Base-by-base conservation (phyloP, 2,329 filamentous ascomycete species). In the Simplicillium sp. region DNA sequence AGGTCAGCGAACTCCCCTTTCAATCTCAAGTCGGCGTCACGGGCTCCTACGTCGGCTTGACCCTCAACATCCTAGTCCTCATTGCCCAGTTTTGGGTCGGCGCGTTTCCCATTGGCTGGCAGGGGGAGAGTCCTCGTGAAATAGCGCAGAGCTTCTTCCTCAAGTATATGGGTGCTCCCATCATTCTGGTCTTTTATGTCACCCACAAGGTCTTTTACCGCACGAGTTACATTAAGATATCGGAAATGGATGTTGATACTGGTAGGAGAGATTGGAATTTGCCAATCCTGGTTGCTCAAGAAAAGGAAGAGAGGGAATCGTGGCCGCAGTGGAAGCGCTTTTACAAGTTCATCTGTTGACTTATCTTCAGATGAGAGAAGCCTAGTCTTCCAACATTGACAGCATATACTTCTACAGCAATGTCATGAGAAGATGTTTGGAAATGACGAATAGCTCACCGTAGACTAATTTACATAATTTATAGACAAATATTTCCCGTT, bases 51-150 rank as follows among this genome's bases (percentile, higher is more conserved):
- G 46, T 92, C 25, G 89, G 89, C 17, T 71, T 95, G 42, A 48
- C 67, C 28, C 77, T 94, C 58, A 94, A 95, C 62, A 43, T 73
- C 15, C 63, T 90, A 32, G 80, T 95, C 25, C 71, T 96, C 20
- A 57, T 84, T 36, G 86, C 85, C 2, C 88, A 96, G 58, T 90
- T 94, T 66, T 96, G 87, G 85, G 81, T 84, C 38, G 87, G 84
- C 20, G 80, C 85, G 4, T 88, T 80, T 56, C 88, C 89, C 4
- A 72, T 90, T 37, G 74, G 67, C 17, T 81, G 75, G 54, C 52
- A 54, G 4, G 40, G 61, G 0, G 66, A 67, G 58, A 66, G 66
- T 1, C 46, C 65, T 4, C 34, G 52, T 2, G 58, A 68, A 7
- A 65, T 79, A 33, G 74, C 75, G 1, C 59, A 76, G 46, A 78